Percentiles rank a stretch among this genome's conserved stretches.
Evolutionary conservation across 441 rosid species (phyloP).

Genomic region (Adansonia grandidieri): DNA sequence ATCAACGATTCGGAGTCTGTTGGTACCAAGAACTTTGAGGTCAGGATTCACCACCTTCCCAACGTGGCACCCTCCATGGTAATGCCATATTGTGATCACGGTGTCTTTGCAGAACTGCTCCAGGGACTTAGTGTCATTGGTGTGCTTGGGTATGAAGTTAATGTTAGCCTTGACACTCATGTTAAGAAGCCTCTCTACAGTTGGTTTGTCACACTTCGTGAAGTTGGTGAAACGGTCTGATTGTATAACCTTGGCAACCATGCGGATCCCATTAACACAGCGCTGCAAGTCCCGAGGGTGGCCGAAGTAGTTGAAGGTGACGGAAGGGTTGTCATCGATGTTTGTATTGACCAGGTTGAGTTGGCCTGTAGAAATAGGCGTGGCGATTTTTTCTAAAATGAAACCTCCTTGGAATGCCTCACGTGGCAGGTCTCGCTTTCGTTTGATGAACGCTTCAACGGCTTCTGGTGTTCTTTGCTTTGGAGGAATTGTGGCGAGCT

Average conservation of each 20-base stretch:
- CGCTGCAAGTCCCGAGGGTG: conserved; percentile 69
- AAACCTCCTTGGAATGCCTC: conserved; percentile 94
- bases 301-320: conserved; percentile 90
- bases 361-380: conserved; percentile 69
- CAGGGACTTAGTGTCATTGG: conserved; percentile 77
- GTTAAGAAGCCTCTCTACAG: conserved; percentile 68
- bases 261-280: conserved; percentile 73
- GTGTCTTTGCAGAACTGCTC: conserved; percentile 96
- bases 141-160: conserved; percentile 73
- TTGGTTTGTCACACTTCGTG: conserved; percentile 51
- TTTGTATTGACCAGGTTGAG: conserved; percentile 65
- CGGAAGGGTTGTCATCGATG: conserved; percentile 75
- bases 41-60: conserved; percentile 71
- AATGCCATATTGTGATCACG: conserved; percentile 96
- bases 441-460: conserved; percentile 47
- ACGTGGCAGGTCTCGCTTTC: conserved; percentile 60
- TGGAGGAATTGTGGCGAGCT: conserved; percentile 71
- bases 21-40: conserved; percentile 65
- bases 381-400: conserved; percentile 78
- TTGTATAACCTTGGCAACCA: conserved; percentile 60
- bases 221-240: conserved; percentile 67
- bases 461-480: conserved; percentile 73
- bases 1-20: conserved; percentile 78
- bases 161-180: conserved; percentile 71
- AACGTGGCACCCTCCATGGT: conserved; percentile 91